Evolutionary conservation across 495 filamentous ascomycete genomes (phyloP), one percentile per base, ranked within the genome.

Genomic region (Penicillium egyptiacum): DNA sequence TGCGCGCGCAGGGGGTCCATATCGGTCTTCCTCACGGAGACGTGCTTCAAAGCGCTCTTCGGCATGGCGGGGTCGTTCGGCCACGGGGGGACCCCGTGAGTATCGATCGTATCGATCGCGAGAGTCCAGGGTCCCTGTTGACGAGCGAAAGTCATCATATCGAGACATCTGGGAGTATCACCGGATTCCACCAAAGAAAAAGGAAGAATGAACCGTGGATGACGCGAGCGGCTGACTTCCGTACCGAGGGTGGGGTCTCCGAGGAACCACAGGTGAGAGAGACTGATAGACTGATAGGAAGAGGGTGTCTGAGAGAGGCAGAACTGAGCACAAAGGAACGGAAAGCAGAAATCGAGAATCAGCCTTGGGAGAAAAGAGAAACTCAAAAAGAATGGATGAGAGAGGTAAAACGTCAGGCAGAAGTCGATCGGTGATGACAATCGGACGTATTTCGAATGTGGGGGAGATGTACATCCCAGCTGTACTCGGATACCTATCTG

Each of bases 11-110:
- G 79, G 78, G 41, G 81, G 81, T 11, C 81, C 82, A 61, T 75
- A 82, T 30, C 80, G 75, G 40, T 86, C 83, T 57, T 79, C 75
- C 45, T 84, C 81, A 31, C 76, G 72, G 57, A 83, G 74, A 28
- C 78, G 75, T 44, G 76, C 72, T 55, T 81, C 76, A 60, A 83
- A 84, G 23, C 76, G 74, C 14, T 82, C 78, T 46, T 79, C 78
- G 39, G 67, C 61, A 14, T 64, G 68, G 53, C 73, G 77, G 58
- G 71, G 70, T 59, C 79, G 74, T 48, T 81, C 77, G 20, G 50
- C 60, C 16, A 70, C 76, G 22, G 75, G 64, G 35, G 77, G 73
- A 22, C 73, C 79, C 35, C 77, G 76, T 49, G 70, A 69, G 30
- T 66, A 68, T 44, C 75, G 76, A 48, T 77, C 74, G 45, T 76